phyloP scores from a whole-genome alignment of 176 grass and related monocot species.

The Luzula sylvatica region DNA sequence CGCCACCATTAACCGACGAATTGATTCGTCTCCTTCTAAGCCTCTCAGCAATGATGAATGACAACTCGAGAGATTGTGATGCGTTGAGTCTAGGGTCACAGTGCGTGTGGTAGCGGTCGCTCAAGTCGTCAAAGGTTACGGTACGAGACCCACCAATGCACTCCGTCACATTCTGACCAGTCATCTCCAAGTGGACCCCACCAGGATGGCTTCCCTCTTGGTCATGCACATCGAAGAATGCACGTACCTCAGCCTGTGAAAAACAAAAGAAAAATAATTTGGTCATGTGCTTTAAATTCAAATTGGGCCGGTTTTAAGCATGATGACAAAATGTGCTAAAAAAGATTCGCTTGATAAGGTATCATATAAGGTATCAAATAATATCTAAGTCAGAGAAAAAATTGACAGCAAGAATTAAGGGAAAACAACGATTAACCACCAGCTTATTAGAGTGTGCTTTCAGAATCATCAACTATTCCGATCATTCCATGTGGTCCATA shows the following conservation, averaged over 20 bases:
- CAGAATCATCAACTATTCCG: not conserved
- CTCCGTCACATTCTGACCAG: conserved; percentile 84
- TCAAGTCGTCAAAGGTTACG: conserved; percentile 78
- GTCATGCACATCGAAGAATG: conserved; percentile 88
- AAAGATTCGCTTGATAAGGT: conserved; percentile 7
- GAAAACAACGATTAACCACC: no score
- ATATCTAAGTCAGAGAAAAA: no score
- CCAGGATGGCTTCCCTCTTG: conserved; percentile 91
- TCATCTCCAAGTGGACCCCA: conserved; percentile 95
- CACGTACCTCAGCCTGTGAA: conserved; percentile 71
- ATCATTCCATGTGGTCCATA: not conserved
- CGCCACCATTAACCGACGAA: conserved; percentile 28
- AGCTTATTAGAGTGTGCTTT: not conserved
- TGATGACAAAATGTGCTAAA: not conserved
- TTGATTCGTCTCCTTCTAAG: conserved; percentile 75
- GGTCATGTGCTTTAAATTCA: not conserved
- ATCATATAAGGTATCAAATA: conserved; percentile 16
- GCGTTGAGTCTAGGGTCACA: conserved; percentile 91
- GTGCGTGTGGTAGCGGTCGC: conserved; percentile 85
- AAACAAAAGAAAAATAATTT: not conserved
- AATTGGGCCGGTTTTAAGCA: not conserved
- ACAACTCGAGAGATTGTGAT: conserved; percentile 70
- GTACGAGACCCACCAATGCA: conserved; percentile 90
- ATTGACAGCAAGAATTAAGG: no score
- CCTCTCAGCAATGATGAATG: conserved; percentile 88